phyloP scores from a whole-genome alignment of 257 asterid genomes.

The Solanum sejunctum region DNA sequence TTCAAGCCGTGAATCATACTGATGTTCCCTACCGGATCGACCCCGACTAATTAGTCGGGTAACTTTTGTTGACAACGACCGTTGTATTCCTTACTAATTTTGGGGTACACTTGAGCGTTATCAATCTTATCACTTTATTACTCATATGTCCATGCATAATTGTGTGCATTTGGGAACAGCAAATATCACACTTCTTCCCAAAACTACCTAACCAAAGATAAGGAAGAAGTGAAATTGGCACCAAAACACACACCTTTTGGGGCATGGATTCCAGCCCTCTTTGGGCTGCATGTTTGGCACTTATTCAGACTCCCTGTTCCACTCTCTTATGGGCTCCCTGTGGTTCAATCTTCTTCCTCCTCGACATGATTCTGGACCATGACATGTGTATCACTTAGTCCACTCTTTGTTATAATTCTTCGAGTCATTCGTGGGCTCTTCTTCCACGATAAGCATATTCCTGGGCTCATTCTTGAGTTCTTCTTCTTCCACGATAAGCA shows the following conservation, averaged over 20 bases:
- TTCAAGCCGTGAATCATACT: no score
- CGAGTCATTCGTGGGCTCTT: neutral
- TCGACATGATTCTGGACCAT: neutral
- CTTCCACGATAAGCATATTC: neutral
- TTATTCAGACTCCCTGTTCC: neutral
- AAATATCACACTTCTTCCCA: neutral
- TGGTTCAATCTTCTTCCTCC: neutral
- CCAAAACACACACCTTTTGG: neutral
- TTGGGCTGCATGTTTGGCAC: neutral
- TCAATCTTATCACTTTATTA: neutral
- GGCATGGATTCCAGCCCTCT: neutral
- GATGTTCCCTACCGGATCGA: no score
- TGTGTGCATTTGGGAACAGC: neutral
- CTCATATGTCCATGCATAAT: neutral
- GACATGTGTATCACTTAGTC: neutral
- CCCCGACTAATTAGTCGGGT: no score
- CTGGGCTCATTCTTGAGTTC: neutral
- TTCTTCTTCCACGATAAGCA: neutral
- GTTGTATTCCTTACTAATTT: no score
- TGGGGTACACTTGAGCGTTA: no score
- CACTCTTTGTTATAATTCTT: neutral
- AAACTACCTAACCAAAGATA: neutral
- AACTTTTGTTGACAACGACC: no score
- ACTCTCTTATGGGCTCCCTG: neutral
- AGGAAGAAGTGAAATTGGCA: neutral